Conservation (phyloP, 495 filamentous ascomycete genomes). For the Filosporella fistucella region DNA sequence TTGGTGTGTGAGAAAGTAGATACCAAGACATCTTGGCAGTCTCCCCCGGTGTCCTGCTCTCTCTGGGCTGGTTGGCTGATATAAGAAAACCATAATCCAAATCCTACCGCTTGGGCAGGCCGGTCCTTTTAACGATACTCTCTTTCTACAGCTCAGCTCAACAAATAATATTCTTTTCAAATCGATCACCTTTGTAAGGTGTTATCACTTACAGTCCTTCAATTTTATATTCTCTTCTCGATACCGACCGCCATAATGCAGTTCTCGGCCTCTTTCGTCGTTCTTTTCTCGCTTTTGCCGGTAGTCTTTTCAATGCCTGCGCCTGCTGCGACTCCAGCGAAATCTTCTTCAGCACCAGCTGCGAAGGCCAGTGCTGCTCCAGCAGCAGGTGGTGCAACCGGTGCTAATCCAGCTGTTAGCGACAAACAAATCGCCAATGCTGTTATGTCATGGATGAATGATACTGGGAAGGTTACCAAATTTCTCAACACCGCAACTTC, state of each 20-base stretch:
- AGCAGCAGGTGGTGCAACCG: constrained; percentile 1
- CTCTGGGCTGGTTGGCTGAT: too few species aligned
- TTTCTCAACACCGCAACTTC: constrained; percentile 17
- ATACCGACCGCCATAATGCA: constrained; percentile 5
- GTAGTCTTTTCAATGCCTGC: constrained; percentile 2
- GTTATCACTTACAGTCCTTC: background rate
- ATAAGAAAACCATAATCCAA: background rate
- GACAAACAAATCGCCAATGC: constrained; percentile 10
- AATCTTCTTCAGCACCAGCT: background rate
- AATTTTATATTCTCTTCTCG: background rate
- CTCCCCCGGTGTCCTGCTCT: too few species aligned
- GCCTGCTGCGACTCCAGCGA: background rate
- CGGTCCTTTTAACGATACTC: background rate
- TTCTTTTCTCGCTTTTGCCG: constrained; percentile 12
- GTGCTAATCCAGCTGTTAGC: constrained; percentile 4
- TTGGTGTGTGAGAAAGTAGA: too few species aligned
- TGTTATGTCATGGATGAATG: constrained; percentile 13
- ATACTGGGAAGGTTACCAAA: constrained; percentile 18
- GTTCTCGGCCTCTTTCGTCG: constrained; percentile 17
- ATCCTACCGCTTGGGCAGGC: background rate
- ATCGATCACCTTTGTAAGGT: background rate
- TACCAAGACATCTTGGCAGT: too few species aligned
- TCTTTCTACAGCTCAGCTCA: background rate
- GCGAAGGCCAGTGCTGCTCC: too few species aligned
- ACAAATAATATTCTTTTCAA: background rate